Evolutionary conservation across 2,329 filamentous ascomycete genomes (phyloP).

Genomic region (Chalaropsis thielavioides): DNA sequence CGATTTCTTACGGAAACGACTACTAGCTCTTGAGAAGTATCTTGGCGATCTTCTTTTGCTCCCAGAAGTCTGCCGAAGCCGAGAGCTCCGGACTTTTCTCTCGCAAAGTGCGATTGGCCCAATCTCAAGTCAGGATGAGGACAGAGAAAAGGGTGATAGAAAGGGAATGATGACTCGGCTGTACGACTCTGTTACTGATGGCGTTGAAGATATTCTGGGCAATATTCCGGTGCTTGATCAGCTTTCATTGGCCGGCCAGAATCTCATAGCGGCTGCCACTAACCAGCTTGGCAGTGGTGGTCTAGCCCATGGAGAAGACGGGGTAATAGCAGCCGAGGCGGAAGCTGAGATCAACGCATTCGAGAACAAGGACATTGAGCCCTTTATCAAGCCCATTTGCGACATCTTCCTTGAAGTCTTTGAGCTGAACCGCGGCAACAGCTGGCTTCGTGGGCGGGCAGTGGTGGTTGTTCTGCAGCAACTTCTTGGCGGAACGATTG

Average conservation of each 20-base stretch:
- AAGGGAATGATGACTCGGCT: constrained; percentile 85
- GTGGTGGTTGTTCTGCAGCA: constrained; percentile 95
- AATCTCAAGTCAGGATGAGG: constrained; percentile 33
- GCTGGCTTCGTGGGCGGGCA: constrained; percentile 89
- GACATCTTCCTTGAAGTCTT: constrained; percentile 95
- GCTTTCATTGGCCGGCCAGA: constrained; percentile 82
- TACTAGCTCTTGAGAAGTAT: constrained; percentile 72
- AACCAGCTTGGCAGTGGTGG: constrained; percentile 43
- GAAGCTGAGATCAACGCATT: constrained; percentile 91
- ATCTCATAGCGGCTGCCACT: constrained; percentile 64
- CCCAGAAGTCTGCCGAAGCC: constrained; percentile 85
- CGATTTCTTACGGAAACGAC: constrained; percentile 85
- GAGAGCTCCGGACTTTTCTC: constrained; percentile 81
- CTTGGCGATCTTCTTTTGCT: constrained; percentile 66
- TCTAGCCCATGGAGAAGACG: constrained; percentile 38
- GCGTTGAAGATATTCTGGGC: constrained; percentile 94
- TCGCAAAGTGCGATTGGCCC: constrained; percentile 70
- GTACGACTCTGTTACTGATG: constrained; percentile 92
- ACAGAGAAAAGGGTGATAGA: constrained; percentile 39
- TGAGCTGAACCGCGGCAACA: constrained; percentile 85
- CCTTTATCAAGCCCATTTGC: constrained; percentile 96
- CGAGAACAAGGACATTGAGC: constrained; percentile 75
- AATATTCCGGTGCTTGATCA: constrained; percentile 94
- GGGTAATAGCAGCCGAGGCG: constrained; percentile 51
- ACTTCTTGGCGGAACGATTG: constrained; percentile 86